Percentiles rank a stretch among this genome's conserved stretches.
These are phyloP conservation scores for Fusarium subglutinans DNA, from an alignment of 2,329 filamentous ascomycete species.

Conservation along the genomic window DNA sequence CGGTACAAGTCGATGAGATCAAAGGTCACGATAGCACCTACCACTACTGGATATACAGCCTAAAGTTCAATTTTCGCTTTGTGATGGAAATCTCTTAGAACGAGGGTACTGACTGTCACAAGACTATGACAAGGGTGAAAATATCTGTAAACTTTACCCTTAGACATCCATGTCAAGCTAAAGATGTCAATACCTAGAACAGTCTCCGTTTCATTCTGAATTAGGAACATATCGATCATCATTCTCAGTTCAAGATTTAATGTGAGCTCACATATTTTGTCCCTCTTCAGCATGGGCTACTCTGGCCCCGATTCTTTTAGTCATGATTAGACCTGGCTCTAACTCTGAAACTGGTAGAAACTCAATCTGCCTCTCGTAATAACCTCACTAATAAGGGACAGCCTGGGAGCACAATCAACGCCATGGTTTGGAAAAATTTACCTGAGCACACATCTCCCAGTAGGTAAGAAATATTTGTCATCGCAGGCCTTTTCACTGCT, in stretches of 20 bases:
- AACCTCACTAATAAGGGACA: not conserved
- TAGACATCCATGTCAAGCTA: not conserved
- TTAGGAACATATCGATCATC: not conserved
- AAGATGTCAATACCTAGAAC: not conserved
- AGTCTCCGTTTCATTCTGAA: not conserved
- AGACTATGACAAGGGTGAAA: not conserved
- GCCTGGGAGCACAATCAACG: not conserved
- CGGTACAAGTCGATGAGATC: not conserved
- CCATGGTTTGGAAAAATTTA: not conserved
- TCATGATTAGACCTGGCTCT: constrained; percentile 1
- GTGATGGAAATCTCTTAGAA: not conserved
- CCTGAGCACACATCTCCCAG: not conserved
- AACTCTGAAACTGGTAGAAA: constrained; percentile 24
- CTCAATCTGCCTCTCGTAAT: constrained; percentile 16
- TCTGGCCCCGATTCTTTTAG: not conserved
- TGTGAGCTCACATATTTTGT: not conserved
- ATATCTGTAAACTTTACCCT: not conserved
- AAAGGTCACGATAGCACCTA: not conserved
- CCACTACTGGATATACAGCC: not conserved
- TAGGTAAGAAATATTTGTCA: not conserved
- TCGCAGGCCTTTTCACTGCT: not conserved
- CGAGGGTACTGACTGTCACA: not conserved
- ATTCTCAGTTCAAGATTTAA: not conserved
- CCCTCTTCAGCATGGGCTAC: not conserved
- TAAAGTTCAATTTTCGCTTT: not conserved